Evolutionary conservation across 305 asterid species (phyloP).

Genomic region (Fraxinus greggii): DNA sequence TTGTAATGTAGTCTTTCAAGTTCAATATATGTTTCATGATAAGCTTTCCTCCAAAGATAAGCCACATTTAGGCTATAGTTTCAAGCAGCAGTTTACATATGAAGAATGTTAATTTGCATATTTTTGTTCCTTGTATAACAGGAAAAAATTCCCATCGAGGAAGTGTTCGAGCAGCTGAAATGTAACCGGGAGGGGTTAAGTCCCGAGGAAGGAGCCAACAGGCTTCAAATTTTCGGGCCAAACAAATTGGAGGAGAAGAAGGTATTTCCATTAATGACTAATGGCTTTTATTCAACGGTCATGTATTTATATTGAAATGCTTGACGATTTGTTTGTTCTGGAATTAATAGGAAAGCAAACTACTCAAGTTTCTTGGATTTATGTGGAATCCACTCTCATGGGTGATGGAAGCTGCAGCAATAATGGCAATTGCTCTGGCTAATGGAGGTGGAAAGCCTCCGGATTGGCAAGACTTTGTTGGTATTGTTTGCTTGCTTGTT

Average conservation of each 20-base stretch:
- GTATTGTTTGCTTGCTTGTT: slow-evolving; percentile 46
- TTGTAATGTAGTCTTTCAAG: not conserved
- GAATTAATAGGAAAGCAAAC: slow-evolving; percentile 44
- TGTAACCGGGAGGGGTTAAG: slow-evolving; percentile 47
- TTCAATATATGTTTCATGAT: not conserved
- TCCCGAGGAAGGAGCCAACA: slow-evolving; percentile 42
- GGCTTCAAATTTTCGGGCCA: slow-evolving; percentile 50
- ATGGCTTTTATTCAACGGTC: not conserved
- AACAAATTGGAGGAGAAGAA: slow-evolving; percentile 62
- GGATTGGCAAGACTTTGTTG: slow-evolving; percentile 61
- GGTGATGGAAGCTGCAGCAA: slow-evolving; percentile 65
- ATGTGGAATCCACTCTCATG: slow-evolving; percentile 63
- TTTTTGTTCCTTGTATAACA: slow-evolving; percentile 16
- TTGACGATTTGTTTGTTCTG: not conserved
- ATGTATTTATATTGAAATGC: not conserved
- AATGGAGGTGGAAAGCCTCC: slow-evolving; percentile 52
- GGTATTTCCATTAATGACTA: slow-evolving; percentile 20
- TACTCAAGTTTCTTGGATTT: slow-evolving; percentile 49
- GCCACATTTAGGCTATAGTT: not conserved
- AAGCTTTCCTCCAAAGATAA: not conserved
- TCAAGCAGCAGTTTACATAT: not conserved
- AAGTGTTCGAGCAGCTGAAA: slow-evolving; percentile 49
- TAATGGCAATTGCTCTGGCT: slow-evolving; percentile 55
- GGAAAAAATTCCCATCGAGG: slow-evolving; percentile 57
- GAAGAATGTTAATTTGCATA: not conserved